Evolutionary conservation across 139 green algal genomes (phyloP), one percentile per base, ranked within the genome.

Genomic region (Pseudopediastrum boryanum): DNA sequence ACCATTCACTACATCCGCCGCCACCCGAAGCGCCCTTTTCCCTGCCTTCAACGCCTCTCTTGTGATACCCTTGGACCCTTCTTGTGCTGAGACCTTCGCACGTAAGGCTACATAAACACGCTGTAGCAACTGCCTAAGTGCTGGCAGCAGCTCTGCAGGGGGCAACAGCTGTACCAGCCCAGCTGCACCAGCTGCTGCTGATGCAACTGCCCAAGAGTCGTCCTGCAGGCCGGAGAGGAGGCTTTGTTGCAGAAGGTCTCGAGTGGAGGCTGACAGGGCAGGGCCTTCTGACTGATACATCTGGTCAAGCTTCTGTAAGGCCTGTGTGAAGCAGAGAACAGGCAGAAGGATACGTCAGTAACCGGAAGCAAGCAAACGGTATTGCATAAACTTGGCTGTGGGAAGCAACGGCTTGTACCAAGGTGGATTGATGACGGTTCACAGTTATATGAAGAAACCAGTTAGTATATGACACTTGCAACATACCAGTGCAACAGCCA

Each of bases 241-340:
- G 36, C 64, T 76, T 51, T 39, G 38, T 4, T 23, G 38, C 36
- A 82, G 65, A 27, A 82, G 76, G 51, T 82, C 38, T 41, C 38
- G 38, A 9, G 70, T 69, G 38, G 66, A 61, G 0, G 46, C 65
- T 9, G 39, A 16, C 1, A 42, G 41, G 46, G 44, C 67, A 31
- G 48, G n/a, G n/a, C n/a, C n/a, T n/a, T n/a, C n/a, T n/a, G n/a
- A n/a, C n/a, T n/a, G n/a, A n/a, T 63, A 81, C 2, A 85, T 59
- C 6, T 54, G 35, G 61, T 81, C 81, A 2, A 89, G 50, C 71
- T 89, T 82, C 72, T 81, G 51, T 39, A 91, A 33, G 0, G 84
- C 84, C 48, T 71, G n/a, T n/a, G n/a, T n/a, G n/a, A n/a, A n/a
- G n/a, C n/a, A n/a, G 44, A 63, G 29, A 6, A 4, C 31, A 16